Evolutionary conservation across 108 stramenopile species (phyloP).

Genomic region (Aurantiochytrium sp.): DNA sequence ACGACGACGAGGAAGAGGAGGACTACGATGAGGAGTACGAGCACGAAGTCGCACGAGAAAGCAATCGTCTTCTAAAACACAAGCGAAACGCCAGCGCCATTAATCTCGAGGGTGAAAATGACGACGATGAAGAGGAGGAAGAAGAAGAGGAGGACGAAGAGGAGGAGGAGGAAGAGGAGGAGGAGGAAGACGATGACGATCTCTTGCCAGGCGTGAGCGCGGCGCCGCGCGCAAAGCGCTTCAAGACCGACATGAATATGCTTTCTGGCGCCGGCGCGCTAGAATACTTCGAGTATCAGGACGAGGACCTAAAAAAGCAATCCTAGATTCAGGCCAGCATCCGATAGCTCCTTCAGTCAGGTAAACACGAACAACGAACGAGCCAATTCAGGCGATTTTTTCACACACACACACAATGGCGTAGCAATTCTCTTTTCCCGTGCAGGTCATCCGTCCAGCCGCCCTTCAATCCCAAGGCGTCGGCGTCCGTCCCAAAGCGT

Average conservation of each 20-base stretch:
- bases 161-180: background rate
- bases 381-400: too few relatives aligned
- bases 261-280: background rate
- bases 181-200: slow-evolving; percentile 24
- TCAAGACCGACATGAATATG: background rate
- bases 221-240: background rate
- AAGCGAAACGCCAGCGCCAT: too few relatives aligned
- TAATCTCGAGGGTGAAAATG: background rate
- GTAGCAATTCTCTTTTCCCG: too few relatives aligned
- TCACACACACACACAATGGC: too few relatives aligned
- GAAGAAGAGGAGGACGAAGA: slow-evolving; percentile 16
- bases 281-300: background rate
- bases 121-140: background rate
- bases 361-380: too few relatives aligned
- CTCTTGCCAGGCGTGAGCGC: background rate
- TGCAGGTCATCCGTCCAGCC: too few relatives aligned
- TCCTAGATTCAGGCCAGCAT: background rate
- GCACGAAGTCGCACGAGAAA: too few relatives aligned
- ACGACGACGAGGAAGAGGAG: background rate
- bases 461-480: too few relatives aligned
- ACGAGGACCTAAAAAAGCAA: background rate
- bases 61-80: too few relatives aligned
- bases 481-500: too few relatives aligned
- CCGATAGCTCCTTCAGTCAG: too few relatives aligned
- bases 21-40: slow-evolving; percentile 10